Percentiles rank a stretch among this genome's conserved stretches.
phyloP scores from a whole-genome alignment of 164 flowering plant genomes.

The Chimonanthus salicifolius region DNA sequence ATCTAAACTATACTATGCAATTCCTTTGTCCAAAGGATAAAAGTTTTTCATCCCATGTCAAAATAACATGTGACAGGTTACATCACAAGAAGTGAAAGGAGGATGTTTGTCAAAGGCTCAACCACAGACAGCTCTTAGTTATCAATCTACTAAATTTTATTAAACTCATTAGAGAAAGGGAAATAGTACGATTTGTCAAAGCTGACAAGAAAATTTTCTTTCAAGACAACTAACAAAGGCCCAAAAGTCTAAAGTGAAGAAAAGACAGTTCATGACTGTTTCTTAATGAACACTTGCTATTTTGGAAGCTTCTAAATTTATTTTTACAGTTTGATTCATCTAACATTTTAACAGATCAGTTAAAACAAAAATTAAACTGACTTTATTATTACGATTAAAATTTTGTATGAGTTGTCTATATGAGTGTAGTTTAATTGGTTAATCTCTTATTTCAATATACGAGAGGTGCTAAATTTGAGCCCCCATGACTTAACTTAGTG shows the following conservation, averaged over 20 bases:
- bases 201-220: neutral
- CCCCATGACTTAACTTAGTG: no score
- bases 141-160: neutral
- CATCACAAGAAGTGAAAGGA: neutral
- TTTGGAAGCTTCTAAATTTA: neutral
- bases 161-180: neutral
- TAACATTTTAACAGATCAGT: no score
- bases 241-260: neutral
- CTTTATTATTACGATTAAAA: no score
- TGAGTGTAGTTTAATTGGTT: no score
- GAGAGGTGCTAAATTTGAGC: no score
- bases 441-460: no score
- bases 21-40: neutral
- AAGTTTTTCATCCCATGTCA: neutral
- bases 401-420: no score
- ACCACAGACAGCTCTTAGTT: neutral
- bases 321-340: neutral
- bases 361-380: no score
- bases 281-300: neutral
- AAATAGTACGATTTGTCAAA: neutral
- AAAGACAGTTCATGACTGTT: neutral
- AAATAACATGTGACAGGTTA: neutral
- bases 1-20: neutral
- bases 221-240: neutral
- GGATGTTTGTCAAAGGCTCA: neutral